Conservation (phyloP, 2,329 filamentous ascomycete genomes). For the Pestalotiopsis sp. region DNA sequence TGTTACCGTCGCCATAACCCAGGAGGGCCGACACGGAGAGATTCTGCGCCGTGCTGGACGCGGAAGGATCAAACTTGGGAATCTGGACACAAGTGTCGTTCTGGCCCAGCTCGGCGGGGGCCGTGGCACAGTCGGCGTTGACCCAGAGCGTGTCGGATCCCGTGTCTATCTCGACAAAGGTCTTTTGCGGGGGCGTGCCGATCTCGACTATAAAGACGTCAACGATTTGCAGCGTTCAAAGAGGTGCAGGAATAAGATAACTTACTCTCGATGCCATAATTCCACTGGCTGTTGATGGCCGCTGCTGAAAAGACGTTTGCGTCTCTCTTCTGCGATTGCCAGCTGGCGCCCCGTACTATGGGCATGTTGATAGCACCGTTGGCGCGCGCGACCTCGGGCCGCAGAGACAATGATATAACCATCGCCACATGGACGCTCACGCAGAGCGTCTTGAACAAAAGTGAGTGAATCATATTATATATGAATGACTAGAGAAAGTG, state of each 20-base stretch:
- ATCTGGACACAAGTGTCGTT: background rate
- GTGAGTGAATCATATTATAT: background rate
- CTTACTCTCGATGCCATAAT: background rate
- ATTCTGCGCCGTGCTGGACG: background rate
- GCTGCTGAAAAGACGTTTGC: background rate
- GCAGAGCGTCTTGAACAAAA: background rate
- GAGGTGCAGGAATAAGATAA: background rate
- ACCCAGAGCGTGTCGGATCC: conserved; percentile 6
- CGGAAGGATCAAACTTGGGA: background rate
- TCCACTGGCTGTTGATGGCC: background rate
- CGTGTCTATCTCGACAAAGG: conserved; percentile 5
- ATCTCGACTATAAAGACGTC: background rate
- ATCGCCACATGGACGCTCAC: background rate
- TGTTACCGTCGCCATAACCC: background rate
- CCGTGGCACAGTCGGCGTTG: background rate
- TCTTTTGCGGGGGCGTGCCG: background rate
- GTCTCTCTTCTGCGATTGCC: background rate
- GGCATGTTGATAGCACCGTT: background rate
- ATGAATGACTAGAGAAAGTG: background rate
- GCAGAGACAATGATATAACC: background rate
- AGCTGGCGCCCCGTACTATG: background rate
- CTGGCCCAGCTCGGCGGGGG: background rate
- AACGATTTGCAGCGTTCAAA: background rate
- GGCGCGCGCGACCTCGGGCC: background rate
- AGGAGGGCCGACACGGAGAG: background rate